A percentile compares a stretch with the other conserved stretches of the same genome.
Evolutionary conservation across 495 filamentous ascomycete species (phyloP).

Genomic region (Neurospora sp.): DNA sequence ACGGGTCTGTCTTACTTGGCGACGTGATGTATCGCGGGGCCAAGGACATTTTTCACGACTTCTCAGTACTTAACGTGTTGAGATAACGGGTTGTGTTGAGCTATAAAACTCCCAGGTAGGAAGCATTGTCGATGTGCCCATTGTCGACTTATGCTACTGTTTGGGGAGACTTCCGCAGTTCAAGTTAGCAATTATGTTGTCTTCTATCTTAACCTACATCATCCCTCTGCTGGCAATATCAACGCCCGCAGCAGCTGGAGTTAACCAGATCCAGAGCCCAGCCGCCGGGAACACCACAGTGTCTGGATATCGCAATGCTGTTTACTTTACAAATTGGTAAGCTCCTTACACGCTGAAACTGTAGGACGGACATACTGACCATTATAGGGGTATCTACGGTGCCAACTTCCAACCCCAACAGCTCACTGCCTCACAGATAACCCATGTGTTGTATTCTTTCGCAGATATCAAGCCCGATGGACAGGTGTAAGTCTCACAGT

Average conservation of each 20-base stretch:
- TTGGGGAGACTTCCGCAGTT: neutral
- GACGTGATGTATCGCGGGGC: neutral
- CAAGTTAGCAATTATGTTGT: neutral
- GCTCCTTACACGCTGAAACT: too few species aligned
- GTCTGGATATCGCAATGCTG: constrained; percentile 21
- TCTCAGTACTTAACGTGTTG: neutral
- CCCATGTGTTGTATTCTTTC: constrained; percentile 81
- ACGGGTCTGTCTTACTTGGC: neutral
- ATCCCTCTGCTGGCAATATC: neutral
- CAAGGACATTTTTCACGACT: neutral
- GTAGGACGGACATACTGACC: neutral
- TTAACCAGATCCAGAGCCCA: neutral
- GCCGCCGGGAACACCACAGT: neutral
- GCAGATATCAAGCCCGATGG: constrained; percentile 73
- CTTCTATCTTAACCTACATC: neutral
- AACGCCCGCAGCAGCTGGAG: neutral
- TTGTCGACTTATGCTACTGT: neutral
- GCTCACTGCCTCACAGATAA: constrained; percentile 67
- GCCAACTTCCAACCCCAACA: constrained; percentile 67
- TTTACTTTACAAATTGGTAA: constrained; percentile 41
- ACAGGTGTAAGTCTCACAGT: constrained; percentile 51
- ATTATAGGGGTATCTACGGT: constrained; percentile 61
- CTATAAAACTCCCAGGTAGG: neutral
- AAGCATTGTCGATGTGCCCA: neutral
- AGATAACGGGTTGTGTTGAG: neutral